Percentiles rank a stretch among this genome's conserved stretches.
Conservation (phyloP, 2,329 filamentous ascomycete genomes). For the Colletotrichum camelliae region DNA sequence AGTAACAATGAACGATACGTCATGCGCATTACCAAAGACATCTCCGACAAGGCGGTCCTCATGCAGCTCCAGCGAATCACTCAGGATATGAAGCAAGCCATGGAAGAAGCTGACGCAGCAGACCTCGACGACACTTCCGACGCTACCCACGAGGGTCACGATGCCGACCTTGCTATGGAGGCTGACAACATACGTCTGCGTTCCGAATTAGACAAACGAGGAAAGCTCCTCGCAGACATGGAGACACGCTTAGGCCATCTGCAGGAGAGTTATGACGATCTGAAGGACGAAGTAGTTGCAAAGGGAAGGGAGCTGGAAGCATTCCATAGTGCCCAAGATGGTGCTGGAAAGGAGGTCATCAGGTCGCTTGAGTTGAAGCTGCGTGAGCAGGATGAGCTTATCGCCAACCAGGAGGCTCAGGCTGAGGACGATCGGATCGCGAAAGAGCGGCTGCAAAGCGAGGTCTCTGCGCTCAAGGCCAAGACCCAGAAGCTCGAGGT, state of each 20-base stretch:
- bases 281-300: slow-evolving; percentile 67
- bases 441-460: slow-evolving; percentile 51
- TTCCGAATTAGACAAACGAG: slow-evolving; percentile 56
- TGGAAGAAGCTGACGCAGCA: slow-evolving; percentile 36
- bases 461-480: slow-evolving; percentile 52
- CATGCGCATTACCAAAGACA: slow-evolving; percentile 37
- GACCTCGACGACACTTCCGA: slow-evolving; percentile 40
- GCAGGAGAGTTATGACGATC: slow-evolving; percentile 67
- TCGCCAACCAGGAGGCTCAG: slow-evolving; percentile 72
- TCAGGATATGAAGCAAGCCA: slow-evolving; percentile 43
- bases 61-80: slow-evolving; percentile 52
- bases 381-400: slow-evolving; percentile 73
- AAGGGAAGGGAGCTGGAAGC: slow-evolving; percentile 59
- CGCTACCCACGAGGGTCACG: slow-evolving; percentile 49
- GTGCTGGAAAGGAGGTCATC: slow-evolving; percentile 58
- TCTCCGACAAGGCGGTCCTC: slow-evolving; percentile 44
- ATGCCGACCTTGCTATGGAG: slow-evolving; percentile 62
- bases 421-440: slow-evolving; percentile 56
- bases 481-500: slow-evolving; percentile 55
- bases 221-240: slow-evolving; percentile 63
- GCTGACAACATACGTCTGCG: slow-evolving; percentile 58
- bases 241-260: slow-evolving; percentile 65
- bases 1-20: slow-evolving; percentile 62
- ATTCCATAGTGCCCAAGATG: slow-evolving; percentile 54
- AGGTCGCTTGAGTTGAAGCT: slow-evolving; percentile 61